These are phyloP conservation scores for Aspergillus tanneri DNA, from an alignment of 2,329 filamentous ascomycete species.

Conservation along the genomic window DNA sequence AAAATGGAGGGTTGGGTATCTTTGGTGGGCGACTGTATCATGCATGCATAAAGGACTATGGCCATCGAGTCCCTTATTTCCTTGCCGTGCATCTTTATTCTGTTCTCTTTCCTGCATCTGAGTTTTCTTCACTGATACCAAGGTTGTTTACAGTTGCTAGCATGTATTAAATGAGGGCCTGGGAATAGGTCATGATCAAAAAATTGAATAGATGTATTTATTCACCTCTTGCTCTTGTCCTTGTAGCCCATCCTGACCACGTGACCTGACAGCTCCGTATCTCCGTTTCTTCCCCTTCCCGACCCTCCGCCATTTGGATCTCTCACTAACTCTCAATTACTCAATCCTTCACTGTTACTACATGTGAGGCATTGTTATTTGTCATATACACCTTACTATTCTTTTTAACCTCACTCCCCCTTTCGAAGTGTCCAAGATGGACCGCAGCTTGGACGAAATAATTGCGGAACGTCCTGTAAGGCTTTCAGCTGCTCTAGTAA, in stretches of 20 bases:
- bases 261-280: neutral
- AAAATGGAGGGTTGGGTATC: slow-evolving; percentile 19
- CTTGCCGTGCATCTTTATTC: slow-evolving; percentile 20
- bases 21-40: slow-evolving; percentile 20
- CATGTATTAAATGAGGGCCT: slow-evolving; percentile 1
- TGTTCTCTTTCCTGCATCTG: slow-evolving; percentile 7
- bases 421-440: slow-evolving; percentile 48
- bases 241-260: too few relatives aligned
- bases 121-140: slow-evolving; percentile 4
- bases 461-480: slow-evolving; percentile 61
- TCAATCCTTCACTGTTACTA: neutral
- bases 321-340: slow-evolving; percentile 1
- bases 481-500: neutral
- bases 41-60: slow-evolving; percentile 31
- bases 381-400: neutral
- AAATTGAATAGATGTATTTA: neutral
- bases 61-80: slow-evolving; percentile 21
- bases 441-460: slow-evolving; percentile 64
- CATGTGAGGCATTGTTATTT: neutral
- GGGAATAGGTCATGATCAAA: slow-evolving; percentile 2
- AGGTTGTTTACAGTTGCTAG: slow-evolving; percentile 2
- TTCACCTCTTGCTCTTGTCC: neutral
- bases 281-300: neutral
- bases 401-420: neutral
- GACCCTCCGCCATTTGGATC: neutral